Percentiles rank a stretch among this genome's conserved stretches.
These are phyloP conservation scores for Quercus rubra DNA, from an alignment of 306 rosid genomes.

Conservation along the genomic window DNA sequence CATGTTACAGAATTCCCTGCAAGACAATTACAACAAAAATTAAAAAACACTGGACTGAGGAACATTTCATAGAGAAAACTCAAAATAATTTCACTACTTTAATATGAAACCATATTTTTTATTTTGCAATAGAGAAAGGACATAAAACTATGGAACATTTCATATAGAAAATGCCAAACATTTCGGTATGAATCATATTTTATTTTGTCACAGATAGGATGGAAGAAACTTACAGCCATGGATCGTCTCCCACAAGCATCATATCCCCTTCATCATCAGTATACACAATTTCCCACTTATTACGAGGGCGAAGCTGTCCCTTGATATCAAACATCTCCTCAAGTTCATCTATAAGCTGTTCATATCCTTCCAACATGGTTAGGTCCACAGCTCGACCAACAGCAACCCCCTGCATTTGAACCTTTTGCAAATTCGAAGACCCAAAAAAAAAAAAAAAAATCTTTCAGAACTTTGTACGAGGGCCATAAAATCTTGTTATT, in stretches of 20 bases:
- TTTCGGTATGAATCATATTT: no score
- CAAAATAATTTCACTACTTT: neutral
- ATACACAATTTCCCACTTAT: constrained; percentile 77
- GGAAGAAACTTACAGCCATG: constrained; percentile 73
- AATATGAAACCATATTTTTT: neutral
- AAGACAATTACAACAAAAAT: constrained; percentile 4
- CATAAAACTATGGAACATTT: neutral
- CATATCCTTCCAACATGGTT: constrained; percentile 70
- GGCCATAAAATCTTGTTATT: neutral
- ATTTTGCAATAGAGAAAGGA: neutral
- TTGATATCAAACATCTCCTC: constrained; percentile 86
- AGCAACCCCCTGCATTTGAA: constrained; percentile 94
- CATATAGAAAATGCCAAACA: neutral
- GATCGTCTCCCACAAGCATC: constrained; percentile 89
- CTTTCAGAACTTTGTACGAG: constrained; percentile 22
- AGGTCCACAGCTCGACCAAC: constrained; percentile 98
- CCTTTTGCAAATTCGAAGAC: constrained; percentile 45
- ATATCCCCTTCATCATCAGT: constrained; percentile 92
- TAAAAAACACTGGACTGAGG: neutral
- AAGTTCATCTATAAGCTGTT: constrained; percentile 69
- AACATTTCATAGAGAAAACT: neutral
- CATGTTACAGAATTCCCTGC: constrained; percentile 87
- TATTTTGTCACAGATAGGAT: neutral
- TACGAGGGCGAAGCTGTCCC: constrained; percentile 63
- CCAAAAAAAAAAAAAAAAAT: neutral